Conservation (phyloP, 2,329 filamentous ascomycete genomes). For the Monosporascus sp. region DNA sequence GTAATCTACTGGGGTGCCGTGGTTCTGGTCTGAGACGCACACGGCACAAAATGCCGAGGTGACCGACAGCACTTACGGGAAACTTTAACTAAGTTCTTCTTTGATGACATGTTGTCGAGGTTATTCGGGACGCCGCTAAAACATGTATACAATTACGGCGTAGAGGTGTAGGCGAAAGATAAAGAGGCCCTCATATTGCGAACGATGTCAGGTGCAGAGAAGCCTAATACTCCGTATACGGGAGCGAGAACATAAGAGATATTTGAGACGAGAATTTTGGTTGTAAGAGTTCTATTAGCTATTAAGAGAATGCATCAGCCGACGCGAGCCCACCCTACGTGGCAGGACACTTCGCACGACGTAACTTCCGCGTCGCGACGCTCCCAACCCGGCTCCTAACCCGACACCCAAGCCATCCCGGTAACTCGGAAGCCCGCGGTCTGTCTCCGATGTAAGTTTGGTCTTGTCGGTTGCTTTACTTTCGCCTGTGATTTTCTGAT, state of each 20-base stretch:
- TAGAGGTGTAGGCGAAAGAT: too few species aligned
- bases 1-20: too few species aligned
- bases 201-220: too few species aligned
- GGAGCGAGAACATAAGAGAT: background rate
- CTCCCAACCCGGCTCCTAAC: constrained; percentile 16
- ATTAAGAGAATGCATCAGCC: constrained; percentile 26
- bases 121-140: too few species aligned
- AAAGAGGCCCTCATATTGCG: too few species aligned
- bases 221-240: too few species aligned
- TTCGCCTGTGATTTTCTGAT: constrained; percentile 16
- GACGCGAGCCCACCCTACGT: constrained; percentile 19
- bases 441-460: background rate
- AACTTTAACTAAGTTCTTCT: too few species aligned
- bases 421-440: background rate
- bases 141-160: too few species aligned
- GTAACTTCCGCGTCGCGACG: constrained; percentile 15
- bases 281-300: constrained; percentile 28
- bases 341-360: constrained; percentile 16
- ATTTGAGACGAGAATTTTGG: background rate
- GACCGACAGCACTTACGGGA: too few species aligned
- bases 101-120: too few species aligned
- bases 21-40: too few species aligned
- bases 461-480: background rate
- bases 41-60: too few species aligned
- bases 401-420: constrained; percentile 6